Percentiles rank a stretch among this genome's conserved stretches.
Conservation (phyloP, 1,284 basidiomycete species). For the Moesziomyces aphidis region DNA sequence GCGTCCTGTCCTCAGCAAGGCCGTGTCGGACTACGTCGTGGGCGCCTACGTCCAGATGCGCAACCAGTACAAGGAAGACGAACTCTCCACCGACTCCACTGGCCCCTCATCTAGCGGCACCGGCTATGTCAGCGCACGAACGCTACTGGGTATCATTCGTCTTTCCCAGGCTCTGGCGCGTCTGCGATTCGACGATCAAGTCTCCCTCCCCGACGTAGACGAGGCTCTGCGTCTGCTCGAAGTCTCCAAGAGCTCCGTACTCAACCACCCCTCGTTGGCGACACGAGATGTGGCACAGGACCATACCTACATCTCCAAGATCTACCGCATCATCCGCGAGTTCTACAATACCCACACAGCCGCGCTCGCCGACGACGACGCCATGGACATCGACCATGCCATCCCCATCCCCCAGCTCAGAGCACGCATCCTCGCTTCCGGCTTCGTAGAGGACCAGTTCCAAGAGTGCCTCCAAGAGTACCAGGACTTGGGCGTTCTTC, state of each 20-base stretch:
- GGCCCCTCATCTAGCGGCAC: slow-evolving; percentile 2
- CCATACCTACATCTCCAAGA: slow-evolving; percentile 55
- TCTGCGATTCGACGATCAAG: slow-evolving; percentile 82
- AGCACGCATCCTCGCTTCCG: slow-evolving; percentile 30
- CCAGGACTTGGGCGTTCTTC: slow-evolving; percentile 38
- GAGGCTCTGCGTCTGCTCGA: slow-evolving; percentile 97
- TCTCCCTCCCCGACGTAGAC: slow-evolving; percentile 89
- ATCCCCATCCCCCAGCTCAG: slow-evolving; percentile 13
- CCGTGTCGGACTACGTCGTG: slow-evolving; percentile 92
- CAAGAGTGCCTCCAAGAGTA: slow-evolving; percentile 49
- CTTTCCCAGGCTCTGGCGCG: slow-evolving; percentile 94
- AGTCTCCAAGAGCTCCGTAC: slow-evolving; percentile 88
- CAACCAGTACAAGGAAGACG: slow-evolving; percentile 90
- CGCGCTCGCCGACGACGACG: slow-evolving; percentile 7
- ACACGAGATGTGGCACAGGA: slow-evolving; percentile 36
- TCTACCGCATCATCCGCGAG: slow-evolving; percentile 65
- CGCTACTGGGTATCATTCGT: slow-evolving; percentile 91
- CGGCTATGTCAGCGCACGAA: slow-evolving; percentile 92
- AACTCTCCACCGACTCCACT: slow-evolving; percentile 85
- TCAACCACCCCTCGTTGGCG: slow-evolving; percentile 34
- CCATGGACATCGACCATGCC: slow-evolving; percentile 7
- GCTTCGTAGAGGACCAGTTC: slow-evolving; percentile 52
- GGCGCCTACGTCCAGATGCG: slow-evolving; percentile 95
- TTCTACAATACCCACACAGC: slow-evolving; percentile 24
- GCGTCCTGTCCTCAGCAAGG: slow-evolving; percentile 85